These are phyloP conservation scores for Phoenix roebelenii DNA, from an alignment of 176 grass and related monocot species.

Conservation along the genomic window DNA sequence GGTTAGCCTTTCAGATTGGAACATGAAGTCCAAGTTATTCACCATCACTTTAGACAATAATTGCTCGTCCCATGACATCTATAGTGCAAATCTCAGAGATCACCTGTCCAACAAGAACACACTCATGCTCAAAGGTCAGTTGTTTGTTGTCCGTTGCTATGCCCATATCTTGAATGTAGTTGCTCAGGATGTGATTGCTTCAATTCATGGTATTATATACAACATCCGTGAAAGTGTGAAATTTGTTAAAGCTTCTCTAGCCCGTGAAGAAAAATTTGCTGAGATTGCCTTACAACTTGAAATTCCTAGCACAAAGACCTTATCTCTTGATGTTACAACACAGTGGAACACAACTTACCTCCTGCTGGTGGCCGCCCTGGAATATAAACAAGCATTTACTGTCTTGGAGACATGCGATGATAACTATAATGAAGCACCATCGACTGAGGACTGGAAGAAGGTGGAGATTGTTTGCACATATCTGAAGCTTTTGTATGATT, in stretches of 20 bases:
- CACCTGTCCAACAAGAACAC: constrained; percentile 74
- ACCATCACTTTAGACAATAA: constrained; percentile 84
- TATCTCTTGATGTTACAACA: constrained; percentile 72
- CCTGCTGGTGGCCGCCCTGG: constrained; percentile 77
- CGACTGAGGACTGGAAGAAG: constrained; percentile 65
- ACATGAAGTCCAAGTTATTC: constrained; percentile 76
- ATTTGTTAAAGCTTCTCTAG: constrained; percentile 70
- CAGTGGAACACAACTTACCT: constrained; percentile 90
- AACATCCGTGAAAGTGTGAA: constrained; percentile 86
- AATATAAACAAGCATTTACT: constrained; percentile 63
- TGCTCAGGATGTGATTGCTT: constrained; percentile 76
- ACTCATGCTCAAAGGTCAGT: constrained; percentile 75
- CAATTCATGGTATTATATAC: constrained; percentile 77
- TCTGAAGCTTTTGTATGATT: constrained; percentile 66
- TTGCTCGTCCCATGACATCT: constrained; percentile 86
- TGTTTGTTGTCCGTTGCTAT: constrained; percentile 88
- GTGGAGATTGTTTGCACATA: constrained; percentile 56
- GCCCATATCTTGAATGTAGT: constrained; percentile 56
- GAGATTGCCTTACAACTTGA: constrained; percentile 64
- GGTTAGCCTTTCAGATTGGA: constrained; percentile 51
- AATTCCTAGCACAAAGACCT: constrained; percentile 56
- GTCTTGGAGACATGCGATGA: constrained; percentile 68
- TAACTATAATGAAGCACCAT: constrained; percentile 78
- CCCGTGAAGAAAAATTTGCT: constrained; percentile 61
- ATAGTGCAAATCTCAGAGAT: constrained; percentile 81